A percentile compares a stretch with the other conserved stretches of the same genome.
These are phyloP conservation scores for sorghum (Sorghum bicolor) DNA, from an alignment of 176 grass and related monocot genomes.

Conservation along the genomic window DNA sequence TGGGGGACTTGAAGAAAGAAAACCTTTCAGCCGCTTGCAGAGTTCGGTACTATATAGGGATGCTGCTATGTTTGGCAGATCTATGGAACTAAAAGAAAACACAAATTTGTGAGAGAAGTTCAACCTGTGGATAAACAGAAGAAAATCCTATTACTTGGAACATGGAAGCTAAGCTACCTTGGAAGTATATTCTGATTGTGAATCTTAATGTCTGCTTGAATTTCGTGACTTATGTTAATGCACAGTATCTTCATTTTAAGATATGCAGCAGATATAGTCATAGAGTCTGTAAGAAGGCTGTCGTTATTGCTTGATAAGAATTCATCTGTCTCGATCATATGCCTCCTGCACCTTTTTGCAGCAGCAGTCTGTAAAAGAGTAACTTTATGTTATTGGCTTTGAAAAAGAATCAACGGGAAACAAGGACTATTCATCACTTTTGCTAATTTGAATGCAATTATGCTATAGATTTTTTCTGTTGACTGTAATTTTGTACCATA, in stretches of 20 bases:
- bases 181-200: constrained; percentile 95
- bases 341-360: constrained; percentile 83
- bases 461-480: neutral
- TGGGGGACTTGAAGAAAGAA: constrained; percentile 86
- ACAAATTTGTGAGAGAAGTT: constrained; percentile 12
- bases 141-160: constrained; percentile 1
- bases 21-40: constrained; percentile 73
- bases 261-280: constrained; percentile 83
- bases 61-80: constrained; percentile 94
- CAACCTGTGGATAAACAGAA: neutral
- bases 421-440: neutral
- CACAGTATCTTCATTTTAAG: constrained; percentile 93
- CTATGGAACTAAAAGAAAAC: constrained; percentile 66
- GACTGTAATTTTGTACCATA: neutral
- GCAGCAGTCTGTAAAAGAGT: constrained; percentile 62
- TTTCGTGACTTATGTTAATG: constrained; percentile 80
- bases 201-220: constrained; percentile 95
- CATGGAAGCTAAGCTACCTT: constrained; percentile 46
- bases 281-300: constrained; percentile 67
- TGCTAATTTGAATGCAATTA: constrained; percentile 6
- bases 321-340: constrained; percentile 95
- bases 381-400: constrained; percentile 1
- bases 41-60: constrained; percentile 83
- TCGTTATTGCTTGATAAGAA: constrained; percentile 84
- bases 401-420: neutral